These are phyloP conservation scores for Excoecaria agallocha DNA, from an alignment of 345 rosid species.

Conservation along the genomic window DNA sequence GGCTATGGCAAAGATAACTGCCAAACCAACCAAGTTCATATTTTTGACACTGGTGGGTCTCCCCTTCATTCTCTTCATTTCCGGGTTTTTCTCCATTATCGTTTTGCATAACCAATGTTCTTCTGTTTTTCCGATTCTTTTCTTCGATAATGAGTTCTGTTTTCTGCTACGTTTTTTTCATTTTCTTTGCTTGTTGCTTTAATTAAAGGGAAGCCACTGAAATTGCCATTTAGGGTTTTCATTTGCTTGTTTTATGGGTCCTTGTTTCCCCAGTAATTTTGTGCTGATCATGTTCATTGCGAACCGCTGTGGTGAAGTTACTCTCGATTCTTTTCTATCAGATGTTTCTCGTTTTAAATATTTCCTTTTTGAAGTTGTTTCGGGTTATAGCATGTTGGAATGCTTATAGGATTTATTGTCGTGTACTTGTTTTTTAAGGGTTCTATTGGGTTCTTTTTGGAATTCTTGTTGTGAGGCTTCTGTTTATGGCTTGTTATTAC, in stretches of 20 bases:
- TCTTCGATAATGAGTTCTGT: neutral
- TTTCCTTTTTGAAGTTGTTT: neutral
- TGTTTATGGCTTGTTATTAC: constrained; percentile 14
- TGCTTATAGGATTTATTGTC: neutral
- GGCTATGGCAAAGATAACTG: constrained; percentile 89
- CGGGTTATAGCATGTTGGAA: neutral
- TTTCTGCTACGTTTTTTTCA: neutral
- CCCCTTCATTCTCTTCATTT: neutral
- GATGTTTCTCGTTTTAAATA: neutral
- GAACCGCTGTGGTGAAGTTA: neutral
- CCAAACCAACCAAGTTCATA: constrained; percentile 95
- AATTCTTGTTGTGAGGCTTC: neutral
- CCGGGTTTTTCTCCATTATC: constrained; percentile 2
- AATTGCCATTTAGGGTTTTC: constrained; percentile 25
- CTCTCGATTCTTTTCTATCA: neutral
- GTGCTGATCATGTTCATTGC: neutral
- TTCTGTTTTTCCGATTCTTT: constrained; percentile 13
- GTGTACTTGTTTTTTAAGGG: neutral
- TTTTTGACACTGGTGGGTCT: constrained; percentile 77
- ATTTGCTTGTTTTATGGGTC: constrained; percentile 16
- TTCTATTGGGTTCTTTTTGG: neutral
- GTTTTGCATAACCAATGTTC: constrained; percentile 1
- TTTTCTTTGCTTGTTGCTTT: neutral
- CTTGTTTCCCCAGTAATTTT: constrained; percentile 18
- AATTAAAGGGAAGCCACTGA: neutral